phyloP scores from a whole-genome alignment of 2,329 filamentous ascomycete genomes.

The Lachnellula hyalina region DNA sequence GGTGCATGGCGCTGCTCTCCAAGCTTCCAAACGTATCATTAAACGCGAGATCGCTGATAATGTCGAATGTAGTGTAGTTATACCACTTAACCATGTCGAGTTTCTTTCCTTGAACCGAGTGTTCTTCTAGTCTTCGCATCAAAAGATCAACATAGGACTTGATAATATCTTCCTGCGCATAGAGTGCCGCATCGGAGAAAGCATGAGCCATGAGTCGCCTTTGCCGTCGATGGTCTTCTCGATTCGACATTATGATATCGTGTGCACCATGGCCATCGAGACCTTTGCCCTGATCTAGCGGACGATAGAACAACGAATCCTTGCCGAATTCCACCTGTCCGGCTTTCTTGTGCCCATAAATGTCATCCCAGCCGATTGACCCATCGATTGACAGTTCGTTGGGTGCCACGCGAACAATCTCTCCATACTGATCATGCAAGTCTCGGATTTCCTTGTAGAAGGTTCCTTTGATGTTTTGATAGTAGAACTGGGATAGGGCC shows the following conservation, averaged over 20 bases:
- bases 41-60: constrained; percentile 33
- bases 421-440: constrained; percentile 4
- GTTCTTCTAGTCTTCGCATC: constrained; percentile 24
- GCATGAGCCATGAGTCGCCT: constrained; percentile 26
- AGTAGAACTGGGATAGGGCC: neutral
- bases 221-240: constrained; percentile 25
- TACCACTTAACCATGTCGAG: constrained; percentile 1
- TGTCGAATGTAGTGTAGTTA: constrained; percentile 32
- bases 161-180: constrained; percentile 27
- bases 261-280: neutral
- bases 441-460: neutral
- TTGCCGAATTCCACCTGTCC: neutral
- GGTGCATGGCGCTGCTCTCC: constrained; percentile 4
- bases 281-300: neutral
- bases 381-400: constrained; percentile 28
- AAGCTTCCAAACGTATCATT: constrained; percentile 30
- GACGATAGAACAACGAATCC: neutral
- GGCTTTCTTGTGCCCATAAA: neutral
- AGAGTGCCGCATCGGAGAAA: constrained; percentile 31
- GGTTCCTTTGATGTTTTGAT: neutral
- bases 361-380: neutral
- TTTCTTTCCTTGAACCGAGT: neutral
- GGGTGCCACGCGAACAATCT: constrained; percentile 16
- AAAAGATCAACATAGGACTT: constrained; percentile 6
- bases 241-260: neutral